Evolutionary conservation across 2,329 filamentous ascomycete genomes (phyloP), one percentile per base, ranked within the genome.

Genomic region (Penicillium concentricum): DNA sequence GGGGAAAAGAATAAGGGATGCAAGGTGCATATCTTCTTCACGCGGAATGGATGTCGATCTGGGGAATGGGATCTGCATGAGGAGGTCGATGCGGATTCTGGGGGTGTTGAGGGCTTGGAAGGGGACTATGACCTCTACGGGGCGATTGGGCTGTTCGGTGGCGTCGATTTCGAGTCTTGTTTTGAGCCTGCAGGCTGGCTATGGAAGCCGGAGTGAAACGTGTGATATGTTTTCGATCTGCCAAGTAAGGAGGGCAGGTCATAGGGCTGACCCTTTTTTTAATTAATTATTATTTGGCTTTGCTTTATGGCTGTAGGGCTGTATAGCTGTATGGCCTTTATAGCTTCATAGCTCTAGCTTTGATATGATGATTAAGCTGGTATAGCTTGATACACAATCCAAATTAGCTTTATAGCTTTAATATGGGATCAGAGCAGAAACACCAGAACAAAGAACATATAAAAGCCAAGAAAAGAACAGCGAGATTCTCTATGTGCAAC

Each of bases 51-150:
- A 5, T 70, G 69, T 58, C 74, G 69, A 52, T 78, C 75, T 20
- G 81, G 78, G 0, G 74, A 76, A 2, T 88, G 85, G 85, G 76
- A 85, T 69, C 72, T 87, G 28, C 81, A 85, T 61, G 84, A 87
- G 67, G 82, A 87, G 69, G 64, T 79, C 42, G 84, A 87, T 69
- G 69, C 68, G 47, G 78, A 80, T 64, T 57, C 86, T 80, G 64
- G 88, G 76, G 47, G 85, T 80, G 39, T 89, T 79, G 28, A 85
- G 82, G 63, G 88, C 78, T 70, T 91, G 80, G 71, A 91, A 85
- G 66, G 88, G 78, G 69, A 91, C 84, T 64, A 88, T 61, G 84
- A 87, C 68, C 62, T 87, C 43, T 83, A 85, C 67, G 81, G 79
- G 41, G 83, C 84, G 2, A 75, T 87, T 53, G 85, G 85, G 4